phyloP scores from a whole-genome alignment of 2,329 filamentous ascomycete genomes.

The Colletotrichum abscissum region DNA sequence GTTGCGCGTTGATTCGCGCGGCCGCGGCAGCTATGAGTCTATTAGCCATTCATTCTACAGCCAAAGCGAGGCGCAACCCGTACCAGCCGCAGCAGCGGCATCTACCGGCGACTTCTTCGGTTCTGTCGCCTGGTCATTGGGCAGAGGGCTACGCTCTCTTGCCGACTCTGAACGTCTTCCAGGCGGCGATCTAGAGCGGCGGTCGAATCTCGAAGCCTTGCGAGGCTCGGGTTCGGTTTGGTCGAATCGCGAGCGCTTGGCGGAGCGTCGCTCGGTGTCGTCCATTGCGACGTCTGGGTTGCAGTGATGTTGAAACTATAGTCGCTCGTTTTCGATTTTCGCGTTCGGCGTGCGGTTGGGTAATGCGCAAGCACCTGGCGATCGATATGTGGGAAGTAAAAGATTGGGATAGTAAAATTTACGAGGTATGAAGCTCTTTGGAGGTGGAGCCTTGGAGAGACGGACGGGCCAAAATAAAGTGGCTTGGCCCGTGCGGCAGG shows the following conservation, averaged over 20 bases:
- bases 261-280: conserved; percentile 77
- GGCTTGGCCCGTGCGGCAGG: conserved; percentile 25
- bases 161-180: conserved; percentile 73
- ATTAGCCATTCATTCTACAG: conserved; percentile 39
- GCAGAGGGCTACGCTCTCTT: conserved; percentile 84
- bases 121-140: conserved; percentile 54
- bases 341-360: not conserved
- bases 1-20: conserved; percentile 84
- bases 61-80: conserved; percentile 34
- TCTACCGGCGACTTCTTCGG: conserved; percentile 67
- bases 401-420: conserved; percentile 22
- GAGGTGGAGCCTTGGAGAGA: conserved; percentile 28
- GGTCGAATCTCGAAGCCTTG: conserved; percentile 85
- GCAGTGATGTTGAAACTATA: not conserved
- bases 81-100: conserved; percentile 83
- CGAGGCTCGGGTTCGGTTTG: conserved; percentile 87
- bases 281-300: conserved; percentile 62
- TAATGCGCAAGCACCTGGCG: conserved; percentile 9
- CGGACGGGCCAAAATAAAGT: conserved; percentile 7
- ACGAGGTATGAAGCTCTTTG: conserved; percentile 31
- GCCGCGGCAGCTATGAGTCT: conserved; percentile 79
- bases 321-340: not conserved
- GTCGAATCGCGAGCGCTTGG: conserved; percentile 94
- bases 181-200: conserved; percentile 87
- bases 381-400: conserved; percentile 2